phyloP scores from a whole-genome alignment of 2,329 filamentous ascomycete species.

The Penicillium aurantiogriseum region DNA sequence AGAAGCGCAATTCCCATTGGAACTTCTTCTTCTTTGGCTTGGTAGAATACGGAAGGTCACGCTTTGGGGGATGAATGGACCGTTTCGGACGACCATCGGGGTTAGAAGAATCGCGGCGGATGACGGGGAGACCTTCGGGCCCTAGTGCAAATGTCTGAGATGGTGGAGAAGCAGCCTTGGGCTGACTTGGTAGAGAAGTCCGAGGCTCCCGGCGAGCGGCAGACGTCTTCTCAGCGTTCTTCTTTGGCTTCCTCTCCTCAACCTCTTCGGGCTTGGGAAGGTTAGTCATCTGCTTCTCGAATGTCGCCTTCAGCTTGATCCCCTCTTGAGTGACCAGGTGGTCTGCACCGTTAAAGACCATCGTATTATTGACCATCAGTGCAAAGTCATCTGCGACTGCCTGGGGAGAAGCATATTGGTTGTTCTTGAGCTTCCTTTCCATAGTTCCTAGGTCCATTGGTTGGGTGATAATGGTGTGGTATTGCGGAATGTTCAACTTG shows the following conservation, averaged over 20 bases:
- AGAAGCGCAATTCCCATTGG: constrained; percentile 85
- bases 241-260: constrained; percentile 62
- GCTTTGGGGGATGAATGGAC: constrained; percentile 88
- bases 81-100: constrained; percentile 83
- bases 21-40: constrained; percentile 90
- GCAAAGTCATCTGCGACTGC: constrained; percentile 72
- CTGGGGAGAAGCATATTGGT: constrained; percentile 67
- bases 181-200: constrained; percentile 41
- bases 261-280: constrained; percentile 57
- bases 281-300: constrained; percentile 60
- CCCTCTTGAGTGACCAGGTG: constrained; percentile 72
- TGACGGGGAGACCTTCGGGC: constrained; percentile 74
- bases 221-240: constrained; percentile 42
- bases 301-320: constrained; percentile 59
- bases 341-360: constrained; percentile 75
- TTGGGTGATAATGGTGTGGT: constrained; percentile 68
- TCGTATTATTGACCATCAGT: constrained; percentile 75
- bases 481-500: constrained; percentile 72
- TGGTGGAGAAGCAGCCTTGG: constrained; percentile 36
- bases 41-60: constrained; percentile 84
- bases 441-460: constrained; percentile 85
- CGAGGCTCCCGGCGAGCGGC: constrained; percentile 51
- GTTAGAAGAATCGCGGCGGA: constrained; percentile 79
- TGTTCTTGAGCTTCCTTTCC: constrained; percentile 73
- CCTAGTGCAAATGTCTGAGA: constrained; percentile 70